phyloP scores from a whole-genome alignment of 1,139 yeast genomes.

The Magnusiomyces fungicola region DNA sequence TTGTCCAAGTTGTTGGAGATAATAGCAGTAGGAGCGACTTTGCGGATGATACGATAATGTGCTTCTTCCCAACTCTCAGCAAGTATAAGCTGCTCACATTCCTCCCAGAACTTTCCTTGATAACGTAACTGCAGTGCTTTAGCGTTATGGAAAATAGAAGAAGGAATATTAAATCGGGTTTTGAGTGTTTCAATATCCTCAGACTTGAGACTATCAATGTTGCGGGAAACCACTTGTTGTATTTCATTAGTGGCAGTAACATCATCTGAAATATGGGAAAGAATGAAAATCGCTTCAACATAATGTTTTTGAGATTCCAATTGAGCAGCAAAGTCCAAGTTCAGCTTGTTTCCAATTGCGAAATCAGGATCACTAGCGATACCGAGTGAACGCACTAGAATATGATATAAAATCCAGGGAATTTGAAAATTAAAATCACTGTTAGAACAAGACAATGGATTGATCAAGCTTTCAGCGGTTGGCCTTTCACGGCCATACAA shows the following conservation, averaged over 20 bases:
- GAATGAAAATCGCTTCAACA: constrained; percentile 56
- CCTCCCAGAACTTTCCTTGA: constrained; percentile 48
- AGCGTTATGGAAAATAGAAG: constrained; percentile 22
- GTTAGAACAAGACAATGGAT: constrained; percentile 9
- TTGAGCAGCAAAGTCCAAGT: constrained; percentile 47
- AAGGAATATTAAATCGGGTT: constrained; percentile 23
- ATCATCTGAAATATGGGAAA: constrained; percentile 47
- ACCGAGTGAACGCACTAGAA: constrained; percentile 30
- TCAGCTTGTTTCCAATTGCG: constrained; percentile 40
- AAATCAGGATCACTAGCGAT: constrained; percentile 16
- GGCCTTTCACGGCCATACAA: constrained; percentile 37
- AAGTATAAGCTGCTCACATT: constrained; percentile 53
- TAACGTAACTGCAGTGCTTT: constrained; percentile 36
- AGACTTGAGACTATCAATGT: constrained; percentile 39
- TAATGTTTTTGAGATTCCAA: constrained; percentile 43
- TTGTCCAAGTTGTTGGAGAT: constrained; percentile 35
- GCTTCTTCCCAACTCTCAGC: constrained; percentile 61
- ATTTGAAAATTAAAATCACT: constrained; percentile 33
- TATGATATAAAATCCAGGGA: constrained; percentile 51
- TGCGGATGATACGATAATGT: constrained; percentile 45
- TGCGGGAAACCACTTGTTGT: constrained; percentile 41
- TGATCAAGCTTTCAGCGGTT: constrained; percentile 21
- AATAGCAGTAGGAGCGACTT: constrained; percentile 64
- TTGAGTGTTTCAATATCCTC: constrained; percentile 33
- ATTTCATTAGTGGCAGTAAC: constrained; percentile 37